A percentile compares a stretch with the other conserved stretches of the same genome.
These are phyloP conservation scores for Cladorrhinum sp. DNA, from an alignment of 2,329 filamentous ascomycete species.

Conservation along the genomic window DNA sequence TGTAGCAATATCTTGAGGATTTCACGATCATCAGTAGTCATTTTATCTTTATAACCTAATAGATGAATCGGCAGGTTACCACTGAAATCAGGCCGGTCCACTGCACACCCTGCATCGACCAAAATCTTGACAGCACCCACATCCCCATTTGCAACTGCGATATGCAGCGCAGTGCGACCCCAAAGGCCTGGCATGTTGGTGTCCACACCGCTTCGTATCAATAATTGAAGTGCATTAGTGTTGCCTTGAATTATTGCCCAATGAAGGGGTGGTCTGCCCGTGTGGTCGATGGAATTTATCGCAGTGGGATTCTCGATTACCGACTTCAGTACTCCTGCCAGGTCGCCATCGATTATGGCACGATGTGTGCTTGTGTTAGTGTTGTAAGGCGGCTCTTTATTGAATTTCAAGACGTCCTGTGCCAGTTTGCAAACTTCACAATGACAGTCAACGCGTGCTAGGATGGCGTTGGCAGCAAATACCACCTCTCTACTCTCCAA, in stretches of 20 bases:
- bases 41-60: neutral
- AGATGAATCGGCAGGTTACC: neutral
- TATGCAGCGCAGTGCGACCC: neutral
- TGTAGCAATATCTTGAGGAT: too few species aligned
- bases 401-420: too few species aligned
- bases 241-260: neutral
- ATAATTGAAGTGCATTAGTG: neutral
- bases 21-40: too few species aligned
- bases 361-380: too few species aligned
- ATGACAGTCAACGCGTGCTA: too few species aligned
- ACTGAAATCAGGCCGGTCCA: neutral
- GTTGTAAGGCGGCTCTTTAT: too few species aligned
- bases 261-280: neutral
- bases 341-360: too few species aligned
- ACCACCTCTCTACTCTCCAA: too few species aligned
- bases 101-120: neutral
- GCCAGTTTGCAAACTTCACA: too few species aligned
- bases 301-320: neutral
- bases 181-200: neutral
- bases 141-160: neutral
- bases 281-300: neutral
- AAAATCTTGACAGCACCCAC: neutral
- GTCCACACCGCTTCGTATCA: neutral
- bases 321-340: too few species aligned
- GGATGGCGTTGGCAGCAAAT: too few species aligned